Conservation (phyloP, 805 yeast genomes). For the Sugiyamaella chiloensis region DNA sequence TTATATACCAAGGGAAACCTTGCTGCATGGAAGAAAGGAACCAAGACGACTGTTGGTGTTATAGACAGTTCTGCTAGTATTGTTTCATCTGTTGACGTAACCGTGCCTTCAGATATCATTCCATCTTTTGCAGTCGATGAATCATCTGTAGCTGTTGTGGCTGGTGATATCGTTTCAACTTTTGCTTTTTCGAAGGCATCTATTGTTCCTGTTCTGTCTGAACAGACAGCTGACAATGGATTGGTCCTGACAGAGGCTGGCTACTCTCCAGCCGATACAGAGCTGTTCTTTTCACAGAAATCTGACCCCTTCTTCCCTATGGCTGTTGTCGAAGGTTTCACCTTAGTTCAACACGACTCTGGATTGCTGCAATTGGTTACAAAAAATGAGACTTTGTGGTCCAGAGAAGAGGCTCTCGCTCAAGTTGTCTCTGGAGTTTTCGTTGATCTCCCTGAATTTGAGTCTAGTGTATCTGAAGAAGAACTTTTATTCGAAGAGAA, state of each 20-base stretch:
- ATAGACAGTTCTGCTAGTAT: neutral
- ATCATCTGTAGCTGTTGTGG: neutral
- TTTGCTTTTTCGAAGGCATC: neutral
- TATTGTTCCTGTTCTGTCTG: neutral
- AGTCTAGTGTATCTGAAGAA: conserved; percentile 25
- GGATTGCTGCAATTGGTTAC: neutral
- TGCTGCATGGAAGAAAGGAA: neutral
- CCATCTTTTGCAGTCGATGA: neutral
- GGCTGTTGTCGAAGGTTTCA: neutral
- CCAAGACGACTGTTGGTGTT: neutral
- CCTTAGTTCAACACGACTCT: neutral
- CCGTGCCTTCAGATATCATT: neutral
- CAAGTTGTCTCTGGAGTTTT: conserved; percentile 25
- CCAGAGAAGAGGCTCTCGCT: conserved; percentile 32
- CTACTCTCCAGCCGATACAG: neutral
- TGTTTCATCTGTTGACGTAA: neutral
- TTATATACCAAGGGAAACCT: neutral
- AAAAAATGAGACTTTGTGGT: conserved; percentile 20
- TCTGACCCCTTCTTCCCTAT: neutral
- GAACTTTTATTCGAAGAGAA: conserved; percentile 30
- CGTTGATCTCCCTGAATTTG: conserved; percentile 27
- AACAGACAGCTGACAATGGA: neutral
- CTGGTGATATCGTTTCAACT: neutral
- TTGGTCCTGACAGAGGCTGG: neutral
- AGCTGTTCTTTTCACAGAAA: neutral